A percentile compares a stretch with the other conserved stretches of the same genome.
phyloP scores from a whole-genome alignment of 148 eudicot genomes.

The Camellia sinensis region DNA sequence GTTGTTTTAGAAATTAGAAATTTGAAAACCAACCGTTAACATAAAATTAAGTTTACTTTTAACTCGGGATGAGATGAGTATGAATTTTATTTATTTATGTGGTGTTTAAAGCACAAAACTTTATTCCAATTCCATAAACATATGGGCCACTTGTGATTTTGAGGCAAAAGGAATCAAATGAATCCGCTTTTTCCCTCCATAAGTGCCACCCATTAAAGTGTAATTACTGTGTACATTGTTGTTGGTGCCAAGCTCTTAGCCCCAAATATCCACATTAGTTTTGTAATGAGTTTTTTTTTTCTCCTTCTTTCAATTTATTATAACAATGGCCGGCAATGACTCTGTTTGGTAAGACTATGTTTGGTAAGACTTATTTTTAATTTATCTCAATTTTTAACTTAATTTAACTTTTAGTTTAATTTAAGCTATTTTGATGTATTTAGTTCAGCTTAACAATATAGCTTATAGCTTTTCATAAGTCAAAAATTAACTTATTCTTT shows the following conservation, averaged over 20 bases:
- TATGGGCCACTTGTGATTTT: slow-evolving; percentile 36
- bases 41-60: neutral
- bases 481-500: too few species aligned
- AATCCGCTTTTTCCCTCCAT: slow-evolving; percentile 26
- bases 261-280: slow-evolving; percentile 34
- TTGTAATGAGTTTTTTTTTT: neutral
- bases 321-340: too few species aligned
- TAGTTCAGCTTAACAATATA: too few species aligned
- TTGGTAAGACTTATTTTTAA: too few species aligned
- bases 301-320: too few species aligned
- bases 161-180: slow-evolving; percentile 39
- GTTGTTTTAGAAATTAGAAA: too few species aligned
- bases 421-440: too few species aligned
- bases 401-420: too few species aligned
- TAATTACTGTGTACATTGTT: slow-evolving; percentile 37
- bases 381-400: too few species aligned
- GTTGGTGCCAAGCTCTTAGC: slow-evolving; percentile 26
- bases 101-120: slow-evolving; percentile 2
- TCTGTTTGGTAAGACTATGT: too few species aligned
- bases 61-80: slow-evolving; percentile 23
- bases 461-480: too few species aligned
- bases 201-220: slow-evolving; percentile 26
- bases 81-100: slow-evolving; percentile 1
- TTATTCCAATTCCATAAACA: slow-evolving; percentile 20
- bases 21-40: neutral